phyloP scores from a whole-genome alignment of 257 asterid genomes.

The Ajuga chamaepitys region DNA sequence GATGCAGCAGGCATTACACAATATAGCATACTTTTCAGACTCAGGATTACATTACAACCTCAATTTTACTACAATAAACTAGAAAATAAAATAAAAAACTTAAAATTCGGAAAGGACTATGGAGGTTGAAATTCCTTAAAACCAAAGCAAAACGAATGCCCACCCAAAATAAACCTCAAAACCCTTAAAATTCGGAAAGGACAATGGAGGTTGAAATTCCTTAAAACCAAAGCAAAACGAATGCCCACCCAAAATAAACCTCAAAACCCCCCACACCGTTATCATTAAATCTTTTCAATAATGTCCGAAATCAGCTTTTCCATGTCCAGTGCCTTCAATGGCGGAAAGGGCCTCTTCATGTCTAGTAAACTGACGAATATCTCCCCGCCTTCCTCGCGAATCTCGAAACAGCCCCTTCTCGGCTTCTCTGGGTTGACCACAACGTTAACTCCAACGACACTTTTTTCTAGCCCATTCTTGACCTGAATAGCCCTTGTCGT shows the following conservation, averaged over 20 bases:
- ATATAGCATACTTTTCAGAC: slow-evolving; percentile 3
- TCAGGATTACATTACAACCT: too few species aligned
- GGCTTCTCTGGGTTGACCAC: slow-evolving; percentile 76
- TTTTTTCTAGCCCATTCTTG: slow-evolving; percentile 52
- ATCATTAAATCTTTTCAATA: slow-evolving; percentile 43
- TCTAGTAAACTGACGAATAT: slow-evolving; percentile 53
- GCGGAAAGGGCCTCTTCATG: slow-evolving; percentile 67
- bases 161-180: not conserved
- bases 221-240: too few species aligned
- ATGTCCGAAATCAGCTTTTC: slow-evolving; percentile 55
- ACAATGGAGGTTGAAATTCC: too few species aligned
- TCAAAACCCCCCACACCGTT: not conserved
- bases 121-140: too few species aligned
- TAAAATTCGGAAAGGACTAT: too few species aligned
- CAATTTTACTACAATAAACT: too few species aligned
- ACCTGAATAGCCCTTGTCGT: slow-evolving; percentile 56
- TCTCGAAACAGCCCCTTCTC: slow-evolving; percentile 79
- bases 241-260: slow-evolving; percentile 1
- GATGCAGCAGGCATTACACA: not conserved
- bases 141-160: slow-evolving; percentile 28
- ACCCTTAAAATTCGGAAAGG: too few species aligned
- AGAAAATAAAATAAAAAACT: too few species aligned
- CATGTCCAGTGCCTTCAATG: slow-evolving; percentile 63
- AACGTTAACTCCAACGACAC: slow-evolving; percentile 42
- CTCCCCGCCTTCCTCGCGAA: slow-evolving; percentile 67